Conservation (phyloP, 768 basidiomycete species). For the Tubosaeta sp. region DNA sequence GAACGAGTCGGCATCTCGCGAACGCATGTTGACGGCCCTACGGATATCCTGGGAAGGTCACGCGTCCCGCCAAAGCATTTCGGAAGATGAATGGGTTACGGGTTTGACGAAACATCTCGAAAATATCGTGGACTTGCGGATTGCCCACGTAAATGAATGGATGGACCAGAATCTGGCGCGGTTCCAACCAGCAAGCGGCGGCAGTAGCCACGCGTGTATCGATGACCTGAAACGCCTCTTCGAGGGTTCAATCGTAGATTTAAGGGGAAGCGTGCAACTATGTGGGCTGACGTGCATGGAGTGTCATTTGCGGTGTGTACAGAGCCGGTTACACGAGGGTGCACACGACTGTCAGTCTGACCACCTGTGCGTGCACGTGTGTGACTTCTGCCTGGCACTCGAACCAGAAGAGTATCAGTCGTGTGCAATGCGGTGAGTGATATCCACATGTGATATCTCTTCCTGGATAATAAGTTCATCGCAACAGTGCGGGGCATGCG, state of each 20-base stretch:
- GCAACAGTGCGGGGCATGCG: constrained; percentile 51
- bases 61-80: no score
- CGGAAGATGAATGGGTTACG: no score
- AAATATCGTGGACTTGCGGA: constrained; percentile 37
- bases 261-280: no score
- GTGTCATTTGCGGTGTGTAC: no score
- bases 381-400: constrained; percentile 35
- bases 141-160: constrained; percentile 50
- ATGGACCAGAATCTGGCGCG: constrained; percentile 44
- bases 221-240: no score
- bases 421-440: constrained; percentile 47
- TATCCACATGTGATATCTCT: neutral
- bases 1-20: constrained; percentile 8
- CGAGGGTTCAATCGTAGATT: no score
- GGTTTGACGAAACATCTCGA: no score
- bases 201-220: no score
- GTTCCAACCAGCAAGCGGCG: constrained; percentile 30
- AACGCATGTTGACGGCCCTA: no score
- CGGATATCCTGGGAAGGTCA: no score
- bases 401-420: constrained; percentile 28
- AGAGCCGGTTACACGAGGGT: constrained; percentile 16
- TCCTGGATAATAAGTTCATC: neutral
- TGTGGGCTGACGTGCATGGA: no score
- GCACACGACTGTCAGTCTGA: constrained; percentile 48
- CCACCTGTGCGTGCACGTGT: constrained; percentile 43